Conservation (phyloP, 768 basidiomycete genomes). For the Hypholoma fasciculare region DNA sequence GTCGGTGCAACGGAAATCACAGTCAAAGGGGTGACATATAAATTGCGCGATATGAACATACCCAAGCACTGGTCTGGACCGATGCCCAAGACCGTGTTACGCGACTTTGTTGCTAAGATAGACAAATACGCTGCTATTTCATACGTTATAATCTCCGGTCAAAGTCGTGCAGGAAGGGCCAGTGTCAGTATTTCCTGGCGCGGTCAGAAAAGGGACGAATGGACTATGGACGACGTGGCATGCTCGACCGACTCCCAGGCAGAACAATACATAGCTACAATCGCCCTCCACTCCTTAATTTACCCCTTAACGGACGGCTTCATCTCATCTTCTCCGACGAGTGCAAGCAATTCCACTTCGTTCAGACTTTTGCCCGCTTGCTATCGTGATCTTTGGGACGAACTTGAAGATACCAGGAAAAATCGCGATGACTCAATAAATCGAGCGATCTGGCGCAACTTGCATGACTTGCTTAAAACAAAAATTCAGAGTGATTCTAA, state of each 20-base stretch:
- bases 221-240: slow-evolving; percentile 84
- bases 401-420: slow-evolving; percentile 71
- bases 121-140: slow-evolving; percentile 77
- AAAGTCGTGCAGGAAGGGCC: slow-evolving; percentile 75
- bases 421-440: slow-evolving; percentile 62
- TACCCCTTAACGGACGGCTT: slow-evolving; percentile 69
- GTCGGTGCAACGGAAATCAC: slow-evolving; percentile 59
- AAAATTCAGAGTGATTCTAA: slow-evolving; percentile 48
- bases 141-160: slow-evolving; percentile 64
- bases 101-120: slow-evolving; percentile 63
- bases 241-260: slow-evolving; percentile 80
- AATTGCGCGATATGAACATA: slow-evolving; percentile 69
- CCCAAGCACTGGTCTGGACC: slow-evolving; percentile 85
- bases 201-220: slow-evolving; percentile 57
- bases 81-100: slow-evolving; percentile 73
- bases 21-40: slow-evolving; percentile 50
- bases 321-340: slow-evolving; percentile 45
- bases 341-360: slow-evolving; percentile 56
- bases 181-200: slow-evolving; percentile 75
- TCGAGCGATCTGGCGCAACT: slow-evolving; percentile 66
- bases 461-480: slow-evolving; percentile 62
- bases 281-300: slow-evolving; percentile 80
- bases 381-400: slow-evolving; percentile 91
- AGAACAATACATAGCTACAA: slow-evolving; percentile 85
- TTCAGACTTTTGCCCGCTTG: slow-evolving; percentile 79